Percentiles rank a stretch among this genome's conserved stretches.
These are phyloP conservation scores for Trapa bicornis DNA, from an alignment of 345 rosid genomes.

Conservation along the genomic window DNA sequence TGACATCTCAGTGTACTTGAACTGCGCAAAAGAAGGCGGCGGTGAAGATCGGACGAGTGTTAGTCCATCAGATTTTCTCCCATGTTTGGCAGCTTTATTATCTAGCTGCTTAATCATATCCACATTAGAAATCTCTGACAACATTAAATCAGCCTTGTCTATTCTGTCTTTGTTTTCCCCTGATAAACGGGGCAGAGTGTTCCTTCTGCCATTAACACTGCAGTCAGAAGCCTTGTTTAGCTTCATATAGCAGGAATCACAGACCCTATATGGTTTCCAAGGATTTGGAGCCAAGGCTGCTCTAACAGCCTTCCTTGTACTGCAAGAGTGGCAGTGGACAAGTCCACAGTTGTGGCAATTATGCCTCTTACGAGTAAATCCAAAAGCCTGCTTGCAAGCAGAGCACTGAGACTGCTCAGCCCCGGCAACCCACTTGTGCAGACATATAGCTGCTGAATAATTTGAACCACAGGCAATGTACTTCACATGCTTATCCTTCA, in stretches of 20 bases:
- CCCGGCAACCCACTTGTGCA: constrained; percentile 88
- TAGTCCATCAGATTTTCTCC: constrained; percentile 62
- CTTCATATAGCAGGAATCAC: constrained; percentile 75
- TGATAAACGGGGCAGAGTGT: constrained; percentile 63
- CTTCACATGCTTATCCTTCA: constrained; percentile 84
- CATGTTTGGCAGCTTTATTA: constrained; percentile 86
- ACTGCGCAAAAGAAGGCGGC: constrained; percentile 55
- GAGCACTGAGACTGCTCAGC: constrained; percentile 90
- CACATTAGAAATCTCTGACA: constrained; percentile 52
- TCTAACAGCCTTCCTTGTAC: constrained; percentile 66
- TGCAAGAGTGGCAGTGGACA: constrained; percentile 94
- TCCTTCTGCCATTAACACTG: constrained; percentile 44
- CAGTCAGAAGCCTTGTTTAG: constrained; percentile 64
- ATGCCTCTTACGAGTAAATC: constrained; percentile 86
- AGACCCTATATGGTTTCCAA: constrained; percentile 78
- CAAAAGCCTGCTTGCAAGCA: constrained; percentile 79
- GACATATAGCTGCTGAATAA: constrained; percentile 76
- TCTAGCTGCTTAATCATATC: constrained; percentile 93
- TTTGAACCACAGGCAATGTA: constrained; percentile 83
- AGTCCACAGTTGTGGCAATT: constrained; percentile 97
- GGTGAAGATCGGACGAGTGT: constrained; percentile 65
- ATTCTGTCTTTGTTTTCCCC: constrained; percentile 85
- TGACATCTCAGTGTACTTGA: constrained; percentile 63
- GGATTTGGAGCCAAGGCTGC: constrained; percentile 88
- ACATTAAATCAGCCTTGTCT: constrained; percentile 74